Evolutionary conservation across 495 filamentous ascomycete genomes (phyloP).

Genomic region (Corynascus novoguineensis): DNA sequence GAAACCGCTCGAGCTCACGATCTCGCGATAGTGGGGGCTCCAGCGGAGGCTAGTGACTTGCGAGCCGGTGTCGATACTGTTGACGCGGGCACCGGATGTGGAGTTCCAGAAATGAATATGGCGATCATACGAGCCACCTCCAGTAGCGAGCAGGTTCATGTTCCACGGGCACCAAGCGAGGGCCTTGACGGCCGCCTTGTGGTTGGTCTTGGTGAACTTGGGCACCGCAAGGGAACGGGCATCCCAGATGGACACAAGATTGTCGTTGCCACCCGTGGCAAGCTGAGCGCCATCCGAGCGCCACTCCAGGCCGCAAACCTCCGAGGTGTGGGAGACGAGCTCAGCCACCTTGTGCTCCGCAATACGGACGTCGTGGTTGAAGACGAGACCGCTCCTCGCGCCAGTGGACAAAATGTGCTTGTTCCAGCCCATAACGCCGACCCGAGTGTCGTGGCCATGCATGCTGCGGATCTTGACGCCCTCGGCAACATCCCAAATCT

Average conservation of each 20-base stretch:
- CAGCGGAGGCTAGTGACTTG: conserved; percentile 94
- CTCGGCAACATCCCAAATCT: conserved; percentile 99
- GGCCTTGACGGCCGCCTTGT: conserved; percentile 96
- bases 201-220: conserved; percentile 99
- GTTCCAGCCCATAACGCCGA: conserved; percentile 97
- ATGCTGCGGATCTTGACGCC: conserved; percentile 93
- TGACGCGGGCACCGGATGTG: conserved; percentile 91
- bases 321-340: conserved; percentile 91
- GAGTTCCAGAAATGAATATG: conserved; percentile 99
- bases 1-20: conserved; percentile 93
- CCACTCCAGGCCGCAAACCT: conserved; percentile 98
- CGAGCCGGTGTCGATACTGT: conserved; percentile 96
- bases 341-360: conserved; percentile 97
- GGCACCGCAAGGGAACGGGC: conserved; percentile 84
- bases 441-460: conserved; percentile 93
- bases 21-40: conserved; percentile 95
- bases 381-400: conserved; percentile 89
- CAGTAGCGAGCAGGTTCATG: conserved; percentile 90
- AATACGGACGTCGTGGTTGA: conserved; percentile 97
- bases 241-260: conserved; percentile 98
- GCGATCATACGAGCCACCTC: conserved; percentile 91
- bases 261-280: conserved; percentile 96
- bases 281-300: conserved; percentile 92
- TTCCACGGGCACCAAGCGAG: conserved; percentile 99
- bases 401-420: conserved; percentile 96